A percentile compares a stretch with the other conserved stretches of the same genome.
phyloP scores from a whole-genome alignment of 2,329 filamentous ascomycete species.

The Neofusicoccum cordaticola region DNA sequence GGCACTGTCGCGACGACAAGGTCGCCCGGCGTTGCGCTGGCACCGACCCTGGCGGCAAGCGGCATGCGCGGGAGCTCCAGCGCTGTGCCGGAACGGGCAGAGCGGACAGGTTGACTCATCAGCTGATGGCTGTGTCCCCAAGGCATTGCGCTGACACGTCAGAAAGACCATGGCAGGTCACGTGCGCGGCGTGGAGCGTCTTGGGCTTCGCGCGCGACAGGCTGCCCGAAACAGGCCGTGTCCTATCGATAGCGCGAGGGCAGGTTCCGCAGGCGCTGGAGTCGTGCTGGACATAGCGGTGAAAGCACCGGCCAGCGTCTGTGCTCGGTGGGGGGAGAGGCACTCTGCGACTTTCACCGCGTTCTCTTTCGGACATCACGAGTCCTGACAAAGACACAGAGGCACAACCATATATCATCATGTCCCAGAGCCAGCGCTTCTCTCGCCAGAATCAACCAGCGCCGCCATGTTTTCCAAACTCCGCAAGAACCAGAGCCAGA shows the following conservation, averaged over 20 bases:
- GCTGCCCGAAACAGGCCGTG: neutral
- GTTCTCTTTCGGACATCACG: neutral
- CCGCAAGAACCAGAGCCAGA: neutral
- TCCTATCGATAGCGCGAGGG: neutral
- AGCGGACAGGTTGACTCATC: neutral
- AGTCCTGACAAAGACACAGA: neutral
- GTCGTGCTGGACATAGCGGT: neutral
- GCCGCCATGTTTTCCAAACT: conserved; percentile 5
- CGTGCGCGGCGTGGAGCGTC: neutral
- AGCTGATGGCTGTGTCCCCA: neutral
- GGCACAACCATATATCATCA: neutral
- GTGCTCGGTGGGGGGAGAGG: neutral
- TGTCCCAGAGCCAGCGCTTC: neutral
- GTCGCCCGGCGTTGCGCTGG: conserved; percentile 2
- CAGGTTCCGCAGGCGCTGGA: neutral
- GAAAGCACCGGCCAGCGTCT: conserved; percentile 6
- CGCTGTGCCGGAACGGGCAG: neutral
- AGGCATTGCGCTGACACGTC: neutral
- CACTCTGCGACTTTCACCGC: conserved; percentile 4
- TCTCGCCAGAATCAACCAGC: neutral
- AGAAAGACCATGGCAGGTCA: neutral
- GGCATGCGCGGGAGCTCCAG: too few species aligned
- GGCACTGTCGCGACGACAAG: neutral
- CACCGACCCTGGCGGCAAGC: neutral
- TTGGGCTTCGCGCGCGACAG: conserved; percentile 4